Base-by-base conservation (phyloP, 2,329 filamentous ascomycete species). In the Didymella pinodella region DNA sequence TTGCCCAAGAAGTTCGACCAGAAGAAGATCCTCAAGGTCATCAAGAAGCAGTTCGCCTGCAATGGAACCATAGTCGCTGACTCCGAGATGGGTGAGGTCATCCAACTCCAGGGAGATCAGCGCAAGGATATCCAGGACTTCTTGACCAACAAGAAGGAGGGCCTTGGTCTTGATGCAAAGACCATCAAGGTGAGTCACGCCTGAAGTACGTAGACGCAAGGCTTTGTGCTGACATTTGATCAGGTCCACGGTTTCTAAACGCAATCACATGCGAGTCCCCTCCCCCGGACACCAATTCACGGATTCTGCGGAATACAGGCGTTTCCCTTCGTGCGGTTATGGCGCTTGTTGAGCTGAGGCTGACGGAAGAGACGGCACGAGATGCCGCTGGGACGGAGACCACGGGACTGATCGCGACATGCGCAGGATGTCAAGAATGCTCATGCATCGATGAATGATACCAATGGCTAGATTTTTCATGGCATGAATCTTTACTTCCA, bases 31-130 rank as follows among this genome's bases (percentile, higher is more conserved):
- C 89, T 99, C 77, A 97, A 97, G 86, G 93, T 96, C 82, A 97
- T 98, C 86, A 98, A 98, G 90, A 98, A 98, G 88, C 95, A 97
- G 80, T 98, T 98, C 78, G 94, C 95, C 82, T 98, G 94, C 92
- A 98, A 99, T 97, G 95, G 95, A 87, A 98, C 93, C 83, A 96
- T 98, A 81, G 93, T 98, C 82, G 88, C 88, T 78, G 94, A 98
- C 83, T 87, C 86, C 73, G 93, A 96, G 83, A 97, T 97, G 92
- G 94, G 94, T 79, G 93, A 98, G 86, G 94, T 98, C 86, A 97
- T 99, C 79, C 95, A 99, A 86, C 90, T 99, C 78, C 95, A 99
- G 83, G 95, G 95, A 76, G 95, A 99, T 81, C 95, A 99, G 86
- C 94, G 95, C 83, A 96, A 96, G 84, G 93, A 97, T 88, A 91